Conservation (phyloP, 306 rosid species). For the Cicer bijugum region DNA sequence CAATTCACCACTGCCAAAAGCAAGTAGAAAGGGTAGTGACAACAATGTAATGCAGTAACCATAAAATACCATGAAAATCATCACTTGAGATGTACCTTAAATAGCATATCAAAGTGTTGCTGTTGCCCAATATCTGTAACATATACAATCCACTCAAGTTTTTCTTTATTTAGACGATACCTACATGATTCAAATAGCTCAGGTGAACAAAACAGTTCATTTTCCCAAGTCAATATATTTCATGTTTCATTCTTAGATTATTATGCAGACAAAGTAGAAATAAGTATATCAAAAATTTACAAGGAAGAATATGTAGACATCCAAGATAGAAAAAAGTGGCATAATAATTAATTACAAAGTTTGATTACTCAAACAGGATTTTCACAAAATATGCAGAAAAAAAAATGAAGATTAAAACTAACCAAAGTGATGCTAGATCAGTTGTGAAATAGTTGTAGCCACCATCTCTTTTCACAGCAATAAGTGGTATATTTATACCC, state of each 20-base stretch:
- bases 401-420: slow-evolving; percentile 30
- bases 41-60: slow-evolving; percentile 34
- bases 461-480: slow-evolving; percentile 97
- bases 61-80: slow-evolving; percentile 22
- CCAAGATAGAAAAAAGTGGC: slow-evolving; percentile 1
- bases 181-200: slow-evolving; percentile 56
- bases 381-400: slow-evolving; percentile 21
- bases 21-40: slow-evolving; percentile 28
- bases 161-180: slow-evolving; percentile 89
- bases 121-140: slow-evolving; percentile 95
- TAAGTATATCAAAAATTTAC: slow-evolving; percentile 27
- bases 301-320: slow-evolving; percentile 10
- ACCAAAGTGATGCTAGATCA: slow-evolving; percentile 91
- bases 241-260: slow-evolving; percentile 15
- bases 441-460: slow-evolving; percentile 95
- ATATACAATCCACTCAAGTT: slow-evolving; percentile 91
- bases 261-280: slow-evolving; percentile 22
- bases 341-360: slow-evolving; percentile 34
- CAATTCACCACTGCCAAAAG: slow-evolving; percentile 27
- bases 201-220: slow-evolving; percentile 29
- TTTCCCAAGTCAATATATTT: slow-evolving; percentile 4
- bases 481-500: slow-evolving; percentile 77
- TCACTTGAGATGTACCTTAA: slow-evolving; percentile 65
- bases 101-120: slow-evolving; percentile 93
- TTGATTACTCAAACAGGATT: slow-evolving; percentile 23